A percentile compares a stretch with the other conserved stretches of the same genome.
Evolutionary conservation across 2,329 filamentous ascomycete species (phyloP).

Genomic region (Ophiostoma australiae): DNA sequence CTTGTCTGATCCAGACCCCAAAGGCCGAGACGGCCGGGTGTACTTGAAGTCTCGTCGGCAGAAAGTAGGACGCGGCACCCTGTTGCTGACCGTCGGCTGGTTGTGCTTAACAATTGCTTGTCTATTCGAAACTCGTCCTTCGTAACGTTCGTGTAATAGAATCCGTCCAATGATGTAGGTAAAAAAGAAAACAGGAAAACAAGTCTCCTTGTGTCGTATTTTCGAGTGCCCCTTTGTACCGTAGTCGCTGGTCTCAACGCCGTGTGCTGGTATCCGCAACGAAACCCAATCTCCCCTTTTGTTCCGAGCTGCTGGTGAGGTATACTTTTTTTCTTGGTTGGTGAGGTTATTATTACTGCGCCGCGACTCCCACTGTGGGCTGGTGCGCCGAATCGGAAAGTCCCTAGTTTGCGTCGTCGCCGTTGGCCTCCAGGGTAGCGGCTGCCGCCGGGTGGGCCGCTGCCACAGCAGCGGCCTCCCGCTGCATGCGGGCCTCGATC

Average conservation of each 20-base stretch:
- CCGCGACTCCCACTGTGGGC: conserved; percentile 22
- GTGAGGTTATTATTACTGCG: conserved; percentile 14
- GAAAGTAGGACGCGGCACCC: background rate
- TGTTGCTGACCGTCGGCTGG: conserved; percentile 9
- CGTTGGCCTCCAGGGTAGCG: conserved; percentile 47
- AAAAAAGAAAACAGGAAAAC: conserved; percentile 31
- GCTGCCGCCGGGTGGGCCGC: conserved; percentile 35
- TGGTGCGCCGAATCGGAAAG: conserved; percentile 22
- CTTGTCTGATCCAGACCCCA: conserved; percentile 12
- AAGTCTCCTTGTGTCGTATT: conserved; percentile 33
- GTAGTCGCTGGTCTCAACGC: conserved; percentile 40
- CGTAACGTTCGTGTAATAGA: conserved; percentile 18
- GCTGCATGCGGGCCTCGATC: conserved; percentile 95
- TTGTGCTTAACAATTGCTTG: conserved; percentile 16
- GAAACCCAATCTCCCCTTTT: conserved; percentile 22
- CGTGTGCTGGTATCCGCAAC: conserved; percentile 33
- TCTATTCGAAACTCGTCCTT: conserved; percentile 18
- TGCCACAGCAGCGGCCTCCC: conserved; percentile 63
- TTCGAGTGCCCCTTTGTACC: conserved; percentile 4
- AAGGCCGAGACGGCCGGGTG: background rate
- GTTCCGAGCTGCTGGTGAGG: conserved; percentile 10
- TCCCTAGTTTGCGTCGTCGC: conserved; percentile 49
- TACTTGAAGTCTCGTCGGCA: conserved; percentile 10
- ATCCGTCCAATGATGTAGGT: conserved; percentile 9
- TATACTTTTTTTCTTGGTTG: conserved; percentile 8